Evolutionary conservation across 2,329 filamentous ascomycete species (phyloP).

Genomic region (Fusarium decemcellulare): DNA sequence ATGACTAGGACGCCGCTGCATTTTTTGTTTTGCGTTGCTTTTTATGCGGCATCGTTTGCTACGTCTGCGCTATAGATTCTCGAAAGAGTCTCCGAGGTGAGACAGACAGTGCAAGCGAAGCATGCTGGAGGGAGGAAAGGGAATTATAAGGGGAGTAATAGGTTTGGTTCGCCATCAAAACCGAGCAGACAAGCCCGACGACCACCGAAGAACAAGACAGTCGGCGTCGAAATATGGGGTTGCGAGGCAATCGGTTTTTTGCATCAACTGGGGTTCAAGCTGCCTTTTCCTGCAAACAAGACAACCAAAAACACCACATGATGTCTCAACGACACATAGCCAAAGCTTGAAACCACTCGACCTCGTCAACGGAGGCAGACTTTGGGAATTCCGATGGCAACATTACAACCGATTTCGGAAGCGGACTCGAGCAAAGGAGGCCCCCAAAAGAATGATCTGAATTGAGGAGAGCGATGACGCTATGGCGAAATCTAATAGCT

Average conservation of each 20-base stretch:
- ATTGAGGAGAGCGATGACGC: conserved; percentile 52
- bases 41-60: conserved; percentile 32
- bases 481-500: conserved; percentile 55
- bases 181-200: conserved; percentile 41
- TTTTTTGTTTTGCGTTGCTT: conserved; percentile 40
- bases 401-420: conserved; percentile 43
- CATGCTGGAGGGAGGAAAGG: conserved; percentile 18
- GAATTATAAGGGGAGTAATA: conserved; percentile 43
- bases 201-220: conserved; percentile 30
- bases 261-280: conserved; percentile 48
- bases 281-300: conserved; percentile 44
- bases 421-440: conserved; percentile 43
- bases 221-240: conserved; percentile 35
- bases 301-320: conserved; percentile 34
- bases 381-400: conserved; percentile 43
- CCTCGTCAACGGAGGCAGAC: conserved; percentile 48
- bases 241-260: conserved; percentile 41
- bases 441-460: conserved; percentile 43
- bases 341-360: conserved; percentile 49
- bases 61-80: conserved; percentile 15
- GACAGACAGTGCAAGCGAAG: conserved; percentile 21
- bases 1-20: conserved; percentile 49
- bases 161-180: conserved; percentile 45
- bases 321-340: conserved; percentile 45
- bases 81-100: conserved; percentile 15